These are phyloP conservation scores for Agaricus sinodeliciosus DNA, from an alignment of 768 basidiomycete genomes.

Conservation along the genomic window DNA sequence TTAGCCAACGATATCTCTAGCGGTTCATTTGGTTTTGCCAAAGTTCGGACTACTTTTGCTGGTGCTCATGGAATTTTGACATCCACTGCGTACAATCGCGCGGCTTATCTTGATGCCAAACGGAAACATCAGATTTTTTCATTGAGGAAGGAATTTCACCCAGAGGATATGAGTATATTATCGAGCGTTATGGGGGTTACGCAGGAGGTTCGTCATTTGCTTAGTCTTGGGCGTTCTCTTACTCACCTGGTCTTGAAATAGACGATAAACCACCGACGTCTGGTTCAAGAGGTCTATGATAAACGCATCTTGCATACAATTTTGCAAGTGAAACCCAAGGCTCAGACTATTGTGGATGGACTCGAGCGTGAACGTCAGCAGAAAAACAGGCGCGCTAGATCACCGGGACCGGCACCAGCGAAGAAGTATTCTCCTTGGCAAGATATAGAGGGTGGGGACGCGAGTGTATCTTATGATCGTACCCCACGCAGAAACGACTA, in stretches of 20 bases:
- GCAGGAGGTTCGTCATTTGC: constrained; percentile 53
- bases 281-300: constrained; percentile 66
- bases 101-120: constrained; percentile 54
- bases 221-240: background rate
- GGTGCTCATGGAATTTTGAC: constrained; percentile 78
- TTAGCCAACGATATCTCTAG: constrained; percentile 90
- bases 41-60: constrained; percentile 76
- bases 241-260: constrained; percentile 20
- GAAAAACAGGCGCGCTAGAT: background rate
- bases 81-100: constrained; percentile 61
- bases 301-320: constrained; percentile 50
- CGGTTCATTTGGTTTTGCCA: constrained; percentile 78
- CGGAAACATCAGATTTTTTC: constrained; percentile 41
- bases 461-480: background rate
- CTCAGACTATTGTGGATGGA: constrained; percentile 12
- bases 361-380: background rate
- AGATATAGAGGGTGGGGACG: constrained; percentile 6
- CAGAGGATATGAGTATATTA: constrained; percentile 72
- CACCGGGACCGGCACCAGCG: background rate
- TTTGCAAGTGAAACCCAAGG: constrained; percentile 36
- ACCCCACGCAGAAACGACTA: constrained; percentile 5
- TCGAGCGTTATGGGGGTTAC: constrained; percentile 77
- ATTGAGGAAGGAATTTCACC: constrained; percentile 34
- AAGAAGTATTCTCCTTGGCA: constrained; percentile 8
- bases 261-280: constrained; percentile 69